A percentile compares a stretch with the other conserved stretches of the same genome.
phyloP scores from a whole-genome alignment of 768 basidiomycete genomes.

The Mycena capillaripes region DNA sequence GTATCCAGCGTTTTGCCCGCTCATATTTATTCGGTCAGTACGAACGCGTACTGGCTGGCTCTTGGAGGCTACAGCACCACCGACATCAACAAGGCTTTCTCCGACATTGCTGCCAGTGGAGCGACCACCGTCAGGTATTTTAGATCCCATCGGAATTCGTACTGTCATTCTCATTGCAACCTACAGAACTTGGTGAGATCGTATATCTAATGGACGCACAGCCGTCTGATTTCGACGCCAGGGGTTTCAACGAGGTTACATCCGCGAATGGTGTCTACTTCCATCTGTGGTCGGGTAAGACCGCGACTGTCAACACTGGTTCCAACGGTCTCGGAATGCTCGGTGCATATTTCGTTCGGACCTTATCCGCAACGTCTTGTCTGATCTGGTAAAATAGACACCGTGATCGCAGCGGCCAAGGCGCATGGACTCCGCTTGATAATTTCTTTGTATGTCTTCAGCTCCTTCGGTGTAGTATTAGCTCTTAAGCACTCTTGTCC shows the following conservation, averaged over 20 bases:
- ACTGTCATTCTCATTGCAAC: no score
- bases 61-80: conserved; percentile 58
- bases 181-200: no score
- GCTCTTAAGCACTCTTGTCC: background rate
- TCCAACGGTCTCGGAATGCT: conserved; percentile 7
- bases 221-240: background rate
- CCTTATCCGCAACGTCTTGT: background rate
- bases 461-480: background rate
- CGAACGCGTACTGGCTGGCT: conserved; percentile 74
- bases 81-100: conserved; percentile 66
- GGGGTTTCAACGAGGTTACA: conserved; percentile 13
- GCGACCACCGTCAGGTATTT: conserved; percentile 66
- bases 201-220: no score
- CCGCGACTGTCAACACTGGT: conserved; percentile 13
- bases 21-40: conserved; percentile 45
- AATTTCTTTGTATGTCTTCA: conserved; percentile 5
- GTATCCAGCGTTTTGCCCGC: no score
- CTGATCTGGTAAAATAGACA: background rate
- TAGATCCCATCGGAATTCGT: no score
- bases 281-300: background rate
- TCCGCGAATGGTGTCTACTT: background rate
- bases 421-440: conserved; percentile 15
- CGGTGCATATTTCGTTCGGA: background rate
- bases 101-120: conserved; percentile 64
- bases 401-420: conserved; percentile 9